These are phyloP conservation scores for Mycena alexandri DNA, from an alignment of 768 basidiomycete species.

Conservation along the genomic window DNA sequence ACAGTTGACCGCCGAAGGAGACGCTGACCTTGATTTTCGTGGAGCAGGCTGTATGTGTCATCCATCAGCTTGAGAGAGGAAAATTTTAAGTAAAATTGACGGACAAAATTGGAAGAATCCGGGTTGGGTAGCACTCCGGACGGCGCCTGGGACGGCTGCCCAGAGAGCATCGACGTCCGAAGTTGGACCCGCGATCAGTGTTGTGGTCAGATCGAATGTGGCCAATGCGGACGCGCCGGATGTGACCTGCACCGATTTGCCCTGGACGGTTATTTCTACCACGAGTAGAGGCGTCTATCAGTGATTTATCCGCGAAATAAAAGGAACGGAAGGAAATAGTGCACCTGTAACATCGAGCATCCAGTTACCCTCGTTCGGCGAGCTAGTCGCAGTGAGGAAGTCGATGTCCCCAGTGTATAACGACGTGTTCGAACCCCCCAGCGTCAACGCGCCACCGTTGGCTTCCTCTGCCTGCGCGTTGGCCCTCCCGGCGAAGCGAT, in stretches of 20 bases:
- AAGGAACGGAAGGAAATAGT: constrained; percentile 3
- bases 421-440: constrained; percentile 16
- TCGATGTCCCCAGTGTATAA: not conserved
- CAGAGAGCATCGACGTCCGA: constrained; percentile 1
- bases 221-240: constrained; percentile 1
- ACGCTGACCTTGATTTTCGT: not conserved
- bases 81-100: not conserved
- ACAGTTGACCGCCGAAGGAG: not conserved
- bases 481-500: not conserved
- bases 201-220: constrained; percentile 2
- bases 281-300: not conserved
- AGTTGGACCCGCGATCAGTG: constrained; percentile 3
- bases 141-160: constrained; percentile 2
- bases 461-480: not conserved
- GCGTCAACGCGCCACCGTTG: constrained; percentile 13
- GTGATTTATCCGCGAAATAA: constrained; percentile 1
- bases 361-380: not conserved
- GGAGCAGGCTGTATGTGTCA: constrained; percentile 3
- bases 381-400: not conserved
- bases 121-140: not conserved
- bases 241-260: constrained; percentile 1
- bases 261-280: constrained; percentile 4
- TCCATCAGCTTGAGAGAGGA: constrained; percentile 2
- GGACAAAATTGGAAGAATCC: not conserved
- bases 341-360: constrained; percentile 1